Conservation (phyloP, 805 yeast genomes). For the Ogataea nitratoaversa region DNA sequence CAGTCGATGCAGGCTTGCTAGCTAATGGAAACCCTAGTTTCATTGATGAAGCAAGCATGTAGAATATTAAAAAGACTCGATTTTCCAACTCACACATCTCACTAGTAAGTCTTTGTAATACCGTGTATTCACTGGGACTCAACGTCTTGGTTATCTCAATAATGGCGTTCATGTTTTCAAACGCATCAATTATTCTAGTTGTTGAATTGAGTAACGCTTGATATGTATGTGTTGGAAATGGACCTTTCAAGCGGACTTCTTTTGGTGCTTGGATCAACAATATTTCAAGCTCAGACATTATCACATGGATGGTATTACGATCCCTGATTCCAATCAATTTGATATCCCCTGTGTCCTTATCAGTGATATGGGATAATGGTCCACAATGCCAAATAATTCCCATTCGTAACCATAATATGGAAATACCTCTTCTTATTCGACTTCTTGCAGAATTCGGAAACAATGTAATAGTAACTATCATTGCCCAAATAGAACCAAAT, state of each 20-base stretch:
- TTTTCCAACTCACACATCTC: slow-evolving; percentile 70
- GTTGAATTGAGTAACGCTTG: slow-evolving; percentile 49
- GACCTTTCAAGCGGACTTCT: slow-evolving; percentile 72
- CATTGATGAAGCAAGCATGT: slow-evolving; percentile 74
- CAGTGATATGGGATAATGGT: slow-evolving; percentile 48
- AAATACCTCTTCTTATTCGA: slow-evolving; percentile 58
- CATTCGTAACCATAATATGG: slow-evolving; percentile 71
- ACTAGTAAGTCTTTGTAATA: slow-evolving; percentile 47
- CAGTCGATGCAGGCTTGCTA: slow-evolving; percentile 70
- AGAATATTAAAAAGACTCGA: slow-evolving; percentile 69
- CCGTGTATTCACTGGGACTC: slow-evolving; percentile 48
- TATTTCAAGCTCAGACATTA: slow-evolving; percentile 56
- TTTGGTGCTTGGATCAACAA: slow-evolving; percentile 67
- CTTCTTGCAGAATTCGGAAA: slow-evolving; percentile 76
- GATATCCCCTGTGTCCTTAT: slow-evolving; percentile 20
- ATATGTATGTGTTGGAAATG: slow-evolving; percentile 55
- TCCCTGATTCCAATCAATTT: slow-evolving; percentile 41
- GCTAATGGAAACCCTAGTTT: slow-evolving; percentile 76
- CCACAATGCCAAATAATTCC: slow-evolving; percentile 80
- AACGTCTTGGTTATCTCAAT: slow-evolving; percentile 58
- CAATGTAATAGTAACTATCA: slow-evolving; percentile 58
- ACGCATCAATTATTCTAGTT: slow-evolving; percentile 65
- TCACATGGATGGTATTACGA: slow-evolving; percentile 39
- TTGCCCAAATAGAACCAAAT: slow-evolving; percentile 74
- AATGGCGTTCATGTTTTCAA: slow-evolving; percentile 67